Conservation (phyloP, 192 early-diverging fungal species). For the Coemansia sp. region DNA sequence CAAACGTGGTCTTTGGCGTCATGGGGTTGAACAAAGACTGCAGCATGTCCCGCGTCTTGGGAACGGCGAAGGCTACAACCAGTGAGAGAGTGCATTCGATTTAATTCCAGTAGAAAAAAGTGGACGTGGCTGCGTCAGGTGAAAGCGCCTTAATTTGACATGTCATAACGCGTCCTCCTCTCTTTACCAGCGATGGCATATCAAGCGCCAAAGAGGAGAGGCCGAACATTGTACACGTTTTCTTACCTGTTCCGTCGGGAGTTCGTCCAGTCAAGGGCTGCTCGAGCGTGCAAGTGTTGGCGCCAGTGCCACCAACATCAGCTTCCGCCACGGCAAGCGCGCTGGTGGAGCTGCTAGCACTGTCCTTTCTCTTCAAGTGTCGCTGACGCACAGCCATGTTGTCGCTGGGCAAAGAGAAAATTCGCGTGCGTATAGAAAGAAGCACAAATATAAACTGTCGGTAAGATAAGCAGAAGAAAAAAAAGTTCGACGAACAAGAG, state of each 20-base stretch:
- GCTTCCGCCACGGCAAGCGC: neutral
- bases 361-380: constrained; percentile 20
- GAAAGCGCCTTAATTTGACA: neutral
- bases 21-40: constrained; percentile 72
- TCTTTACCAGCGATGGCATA: too few relatives aligned
- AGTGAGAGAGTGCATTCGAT: neutral
- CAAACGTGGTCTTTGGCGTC: constrained; percentile 76
- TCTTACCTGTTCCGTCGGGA: constrained; percentile 51
- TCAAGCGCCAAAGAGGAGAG: neutral
- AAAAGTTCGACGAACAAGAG: neutral
- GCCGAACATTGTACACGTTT: neutral
- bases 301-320: neutral
- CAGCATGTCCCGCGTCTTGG: constrained; percentile 77
- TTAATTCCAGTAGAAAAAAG: constrained; percentile 1
- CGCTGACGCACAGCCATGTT: constrained; percentile 50
- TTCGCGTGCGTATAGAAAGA: neutral
- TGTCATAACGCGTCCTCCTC: too few relatives aligned
- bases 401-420: neutral
- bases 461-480: neutral
- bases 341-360: neutral
- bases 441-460: neutral
- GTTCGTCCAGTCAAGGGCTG: constrained; percentile 46
- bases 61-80: constrained; percentile 62
- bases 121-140: constrained; percentile 3
- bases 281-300: neutral